A percentile compares a stretch with the other conserved stretches of the same genome.
Conservation (phyloP, 2,329 filamentous ascomycete species). For the Monilinia fructigena region DNA sequence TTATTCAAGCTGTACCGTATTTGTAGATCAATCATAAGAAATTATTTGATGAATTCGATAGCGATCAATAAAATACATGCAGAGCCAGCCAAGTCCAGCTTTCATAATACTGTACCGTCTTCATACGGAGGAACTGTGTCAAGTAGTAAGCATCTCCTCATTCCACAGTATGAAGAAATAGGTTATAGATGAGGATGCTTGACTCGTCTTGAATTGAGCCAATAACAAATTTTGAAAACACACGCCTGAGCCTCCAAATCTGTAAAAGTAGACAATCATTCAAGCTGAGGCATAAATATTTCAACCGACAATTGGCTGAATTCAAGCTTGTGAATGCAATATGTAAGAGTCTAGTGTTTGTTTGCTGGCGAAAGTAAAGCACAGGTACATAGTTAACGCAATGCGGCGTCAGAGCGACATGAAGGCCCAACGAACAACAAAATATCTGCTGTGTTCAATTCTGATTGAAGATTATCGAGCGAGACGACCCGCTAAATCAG, state of each 20-base stretch:
- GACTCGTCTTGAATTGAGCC: slow-evolving; percentile 17
- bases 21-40: slow-evolving; percentile 16
- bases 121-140: neutral
- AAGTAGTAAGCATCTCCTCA: neutral
- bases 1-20: slow-evolving; percentile 10
- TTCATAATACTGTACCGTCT: neutral
- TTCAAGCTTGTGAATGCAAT: neutral
- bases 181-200: neutral
- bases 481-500: slow-evolving; percentile 21
- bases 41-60: slow-evolving; percentile 12
- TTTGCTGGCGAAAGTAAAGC: slow-evolving; percentile 24
- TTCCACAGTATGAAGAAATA: neutral
- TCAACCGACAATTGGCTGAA: slow-evolving; percentile 15
- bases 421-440: slow-evolving; percentile 25
- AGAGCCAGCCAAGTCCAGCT: slow-evolving; percentile 2
- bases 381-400: slow-evolving; percentile 23
- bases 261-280: slow-evolving; percentile 7
- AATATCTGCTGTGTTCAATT: slow-evolving; percentile 24
- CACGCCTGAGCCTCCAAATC: slow-evolving; percentile 10
- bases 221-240: slow-evolving; percentile 8
- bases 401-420: slow-evolving; percentile 24
- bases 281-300: slow-evolving; percentile 8
- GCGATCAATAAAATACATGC: slow-evolving; percentile 12
- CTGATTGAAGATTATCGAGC: slow-evolving; percentile 23
- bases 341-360: slow-evolving; percentile 20